These are phyloP conservation scores for Trametes villosa DNA, from an alignment of 768 basidiomycete species.

Conservation along the genomic window DNA sequence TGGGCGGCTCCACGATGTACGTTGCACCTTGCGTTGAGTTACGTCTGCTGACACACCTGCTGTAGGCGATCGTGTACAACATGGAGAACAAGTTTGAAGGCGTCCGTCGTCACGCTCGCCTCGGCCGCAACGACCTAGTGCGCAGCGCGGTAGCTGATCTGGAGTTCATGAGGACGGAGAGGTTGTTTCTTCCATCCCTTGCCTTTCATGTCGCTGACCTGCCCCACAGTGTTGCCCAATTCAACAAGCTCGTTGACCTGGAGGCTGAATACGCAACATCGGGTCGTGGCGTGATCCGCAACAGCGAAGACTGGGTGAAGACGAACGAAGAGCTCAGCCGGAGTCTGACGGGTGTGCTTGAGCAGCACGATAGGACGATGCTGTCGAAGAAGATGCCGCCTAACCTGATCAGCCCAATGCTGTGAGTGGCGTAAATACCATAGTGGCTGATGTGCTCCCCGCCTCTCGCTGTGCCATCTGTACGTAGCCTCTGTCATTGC, in stretches of 20 bases:
- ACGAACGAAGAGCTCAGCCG: conserved; percentile 41
- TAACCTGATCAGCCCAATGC: conserved; percentile 34
- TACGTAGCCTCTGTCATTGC: too few species aligned
- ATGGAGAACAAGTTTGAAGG: conserved; percentile 51
- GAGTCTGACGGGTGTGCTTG: conserved; percentile 44
- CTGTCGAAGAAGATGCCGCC: conserved; percentile 56
- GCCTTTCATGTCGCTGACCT: background rate
- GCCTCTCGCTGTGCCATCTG: too few species aligned
- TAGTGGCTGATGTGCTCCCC: too few species aligned
- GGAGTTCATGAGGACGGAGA: conserved; percentile 46
- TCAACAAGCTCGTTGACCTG: conserved; percentile 57
- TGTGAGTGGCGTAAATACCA: background rate
- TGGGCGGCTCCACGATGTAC: conserved; percentile 52
- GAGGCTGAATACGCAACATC: conserved; percentile 56
- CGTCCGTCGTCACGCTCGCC: conserved; percentile 49
- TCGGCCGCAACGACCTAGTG: conserved; percentile 51
- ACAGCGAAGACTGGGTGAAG: conserved; percentile 49
- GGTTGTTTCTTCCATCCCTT: conserved; percentile 37
- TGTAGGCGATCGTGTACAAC: conserved; percentile 52
- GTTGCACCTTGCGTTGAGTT: background rate
- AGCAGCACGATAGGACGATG: conserved; percentile 52
- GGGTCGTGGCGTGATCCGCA: conserved; percentile 44
- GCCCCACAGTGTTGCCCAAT: conserved; percentile 48
- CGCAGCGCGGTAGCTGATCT: conserved; percentile 49
- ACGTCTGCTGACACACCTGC: background rate